Conservation (phyloP, 2,329 filamentous ascomycete species). For the Alternaria conjuncta region DNA sequence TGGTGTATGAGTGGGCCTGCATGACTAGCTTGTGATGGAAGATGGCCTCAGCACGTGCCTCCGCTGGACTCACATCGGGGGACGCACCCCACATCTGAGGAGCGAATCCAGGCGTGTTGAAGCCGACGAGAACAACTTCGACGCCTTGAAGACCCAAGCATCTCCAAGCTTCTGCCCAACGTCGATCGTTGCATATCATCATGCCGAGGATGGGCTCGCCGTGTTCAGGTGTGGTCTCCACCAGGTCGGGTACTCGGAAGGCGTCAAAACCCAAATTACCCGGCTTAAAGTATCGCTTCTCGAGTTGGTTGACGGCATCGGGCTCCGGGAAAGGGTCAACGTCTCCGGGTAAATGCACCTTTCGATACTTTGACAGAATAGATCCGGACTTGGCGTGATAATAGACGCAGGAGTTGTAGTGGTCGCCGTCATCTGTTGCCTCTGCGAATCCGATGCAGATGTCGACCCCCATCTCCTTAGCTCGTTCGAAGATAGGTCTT, state of each 20-base stretch:
- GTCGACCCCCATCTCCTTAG: slow-evolving; percentile 56
- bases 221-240: slow-evolving; percentile 26
- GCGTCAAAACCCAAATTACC: slow-evolving; percentile 58
- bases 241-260: slow-evolving; percentile 27
- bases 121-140: slow-evolving; percentile 53
- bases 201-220: slow-evolving; percentile 60
- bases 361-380: slow-evolving; percentile 26
- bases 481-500: slow-evolving; percentile 56
- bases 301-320: slow-evolving; percentile 59
- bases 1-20: slow-evolving; percentile 60
- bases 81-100: slow-evolving; percentile 46
- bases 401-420: slow-evolving; percentile 31
- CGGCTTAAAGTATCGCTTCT: slow-evolving; percentile 62
- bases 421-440: slow-evolving; percentile 47
- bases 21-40: slow-evolving; percentile 61
- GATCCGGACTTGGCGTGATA: slow-evolving; percentile 23
- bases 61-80: slow-evolving; percentile 27
- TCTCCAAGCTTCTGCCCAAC: slow-evolving; percentile 61
- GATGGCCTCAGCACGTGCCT: slow-evolving; percentile 54
- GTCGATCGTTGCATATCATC: slow-evolving; percentile 63
- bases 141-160: slow-evolving; percentile 58
- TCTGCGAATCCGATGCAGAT: slow-evolving; percentile 61
- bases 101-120: slow-evolving; percentile 54
- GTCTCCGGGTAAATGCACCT: slow-evolving; percentile 28
- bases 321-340: slow-evolving; percentile 42